A percentile compares a stretch with the other conserved stretches of the same genome.
phyloP scores from a whole-genome alignment of 192 early-diverging fungal genomes.

The Mortierella claussenii region DNA sequence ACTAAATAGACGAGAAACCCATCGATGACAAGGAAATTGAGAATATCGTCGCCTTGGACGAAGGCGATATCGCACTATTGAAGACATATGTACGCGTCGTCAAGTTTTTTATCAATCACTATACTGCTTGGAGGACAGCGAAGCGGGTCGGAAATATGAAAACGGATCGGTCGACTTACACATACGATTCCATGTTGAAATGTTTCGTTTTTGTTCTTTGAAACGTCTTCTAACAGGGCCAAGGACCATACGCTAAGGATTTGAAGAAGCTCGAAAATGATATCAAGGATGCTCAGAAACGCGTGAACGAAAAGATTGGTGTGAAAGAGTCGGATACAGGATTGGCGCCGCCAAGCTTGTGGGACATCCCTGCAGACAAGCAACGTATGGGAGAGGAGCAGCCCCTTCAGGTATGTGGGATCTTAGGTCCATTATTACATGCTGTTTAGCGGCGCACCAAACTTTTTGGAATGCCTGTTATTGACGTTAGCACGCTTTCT shows the following conservation, averaged over 20 bases:
- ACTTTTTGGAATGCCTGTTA: too few relatives aligned
- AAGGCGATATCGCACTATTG: constrained; percentile 90
- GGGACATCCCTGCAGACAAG: constrained; percentile 99
- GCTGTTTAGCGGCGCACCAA: neutral
- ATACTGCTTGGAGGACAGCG: too few relatives aligned
- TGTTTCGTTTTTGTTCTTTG: neutral
- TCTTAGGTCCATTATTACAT: neutral
- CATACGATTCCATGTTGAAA: neutral
- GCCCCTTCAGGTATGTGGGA: constrained; percentile 75
- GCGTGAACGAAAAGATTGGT: constrained; percentile 99
- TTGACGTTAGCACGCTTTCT: too few relatives aligned
- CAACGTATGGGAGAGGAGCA: constrained; percentile 97
- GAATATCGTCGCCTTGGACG: constrained; percentile 93
- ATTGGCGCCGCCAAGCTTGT: constrained; percentile 95
- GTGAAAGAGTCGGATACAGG: constrained; percentile 99
- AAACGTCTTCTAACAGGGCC: constrained; percentile 73
- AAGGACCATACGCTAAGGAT: constrained; percentile 97
- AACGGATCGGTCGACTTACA: neutral
- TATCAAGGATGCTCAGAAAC: constrained; percentile 98
- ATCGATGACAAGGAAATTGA: constrained; percentile 81
- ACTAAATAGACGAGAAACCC: constrained; percentile 76
- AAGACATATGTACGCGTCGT: constrained; percentile 85
- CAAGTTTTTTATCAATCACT: neutral
- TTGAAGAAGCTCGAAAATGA: constrained; percentile 93
- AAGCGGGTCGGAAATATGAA: too few relatives aligned